phyloP scores from a whole-genome alignment of 163 green algal species.

The Chlorella variabilis region DNA sequence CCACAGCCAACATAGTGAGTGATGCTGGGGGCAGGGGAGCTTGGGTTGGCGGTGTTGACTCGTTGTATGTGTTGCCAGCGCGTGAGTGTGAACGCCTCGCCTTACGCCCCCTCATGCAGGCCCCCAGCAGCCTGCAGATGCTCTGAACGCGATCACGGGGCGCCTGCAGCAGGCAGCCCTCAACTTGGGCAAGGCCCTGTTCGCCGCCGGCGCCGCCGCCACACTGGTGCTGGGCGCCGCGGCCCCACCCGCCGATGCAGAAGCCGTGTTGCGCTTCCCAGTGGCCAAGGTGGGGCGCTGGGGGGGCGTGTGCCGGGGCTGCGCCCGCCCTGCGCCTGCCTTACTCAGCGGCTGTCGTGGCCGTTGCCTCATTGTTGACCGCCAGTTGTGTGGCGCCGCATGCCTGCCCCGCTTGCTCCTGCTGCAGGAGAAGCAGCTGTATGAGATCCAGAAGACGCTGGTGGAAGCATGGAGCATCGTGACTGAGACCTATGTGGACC shows the following conservation, averaged over 20 bases:
- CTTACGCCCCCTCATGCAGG: too few species aligned
- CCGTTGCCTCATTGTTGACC: neutral
- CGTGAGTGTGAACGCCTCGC: too few species aligned
- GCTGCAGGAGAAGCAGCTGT: constrained; percentile 8
- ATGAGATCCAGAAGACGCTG: constrained; percentile 74
- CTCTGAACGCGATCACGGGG: neutral
- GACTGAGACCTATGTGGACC: constrained; percentile 82
- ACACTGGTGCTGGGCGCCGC: neutral
- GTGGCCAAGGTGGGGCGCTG: constrained; percentile 11
- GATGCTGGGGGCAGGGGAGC: too few species aligned
- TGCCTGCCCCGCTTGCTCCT: neutral
- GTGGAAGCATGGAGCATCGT: constrained; percentile 92
- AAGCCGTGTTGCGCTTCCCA: constrained; percentile 1
- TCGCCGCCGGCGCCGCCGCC: constrained; percentile 10
- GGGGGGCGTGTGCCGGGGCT: too few species aligned
- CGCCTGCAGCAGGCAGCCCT: neutral
- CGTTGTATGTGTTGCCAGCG: too few species aligned
- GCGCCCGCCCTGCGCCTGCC: neutral
- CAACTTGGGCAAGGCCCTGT: neutral
- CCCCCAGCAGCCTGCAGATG: neutral
- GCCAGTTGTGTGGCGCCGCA: too few species aligned
- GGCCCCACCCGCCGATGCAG: neutral
- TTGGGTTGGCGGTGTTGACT: too few species aligned
- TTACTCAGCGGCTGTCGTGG: too few species aligned
- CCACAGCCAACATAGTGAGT: too few species aligned